A percentile compares a stretch with the other conserved stretches of the same genome.
Evolutionary conservation across 306 rosid genomes (phyloP).

Genomic region (Hippophae rhamnoides): DNA sequence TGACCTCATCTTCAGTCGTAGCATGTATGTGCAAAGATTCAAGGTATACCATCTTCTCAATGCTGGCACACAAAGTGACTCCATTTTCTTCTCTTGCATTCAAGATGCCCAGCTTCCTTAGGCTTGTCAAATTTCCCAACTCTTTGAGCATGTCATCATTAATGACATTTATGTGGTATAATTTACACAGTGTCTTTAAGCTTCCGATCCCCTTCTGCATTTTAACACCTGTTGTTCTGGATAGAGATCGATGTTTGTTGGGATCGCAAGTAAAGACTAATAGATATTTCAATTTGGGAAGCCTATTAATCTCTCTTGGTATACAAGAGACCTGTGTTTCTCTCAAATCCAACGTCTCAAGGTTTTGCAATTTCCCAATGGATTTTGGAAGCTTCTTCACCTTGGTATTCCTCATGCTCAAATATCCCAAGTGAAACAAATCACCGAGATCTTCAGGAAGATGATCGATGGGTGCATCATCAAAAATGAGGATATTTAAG

Average conservation of each 20-base stretch:
- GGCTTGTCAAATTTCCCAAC: conserved; percentile 2
- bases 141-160: not conserved
- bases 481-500: no score
- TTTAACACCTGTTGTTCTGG: not conserved
- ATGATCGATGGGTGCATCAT: no score
- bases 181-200: conserved; percentile 1
- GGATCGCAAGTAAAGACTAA: not conserved
- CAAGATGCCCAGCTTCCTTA: not conserved
- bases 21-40: conserved; percentile 12
- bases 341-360: conserved; percentile 16
- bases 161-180: not conserved
- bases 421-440: conserved; percentile 5
- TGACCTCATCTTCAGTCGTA: conserved; percentile 11
- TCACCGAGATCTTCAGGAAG: no score
- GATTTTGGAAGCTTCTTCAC: conserved; percentile 17
- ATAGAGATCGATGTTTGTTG: not conserved
- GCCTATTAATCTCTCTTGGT: conserved; percentile 4
- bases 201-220: not conserved
- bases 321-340: not conserved
- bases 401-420: conserved; percentile 10
- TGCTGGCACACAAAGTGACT: conserved; percentile 4
- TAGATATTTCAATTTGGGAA: conserved; percentile 4
- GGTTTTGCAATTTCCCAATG: conserved; percentile 10
- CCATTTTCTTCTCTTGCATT: not conserved
- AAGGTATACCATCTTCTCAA: conserved; percentile 22